Evolutionary conservation across 805 yeast genomes (phyloP).

Genomic region (Candida krabiensis): DNA sequence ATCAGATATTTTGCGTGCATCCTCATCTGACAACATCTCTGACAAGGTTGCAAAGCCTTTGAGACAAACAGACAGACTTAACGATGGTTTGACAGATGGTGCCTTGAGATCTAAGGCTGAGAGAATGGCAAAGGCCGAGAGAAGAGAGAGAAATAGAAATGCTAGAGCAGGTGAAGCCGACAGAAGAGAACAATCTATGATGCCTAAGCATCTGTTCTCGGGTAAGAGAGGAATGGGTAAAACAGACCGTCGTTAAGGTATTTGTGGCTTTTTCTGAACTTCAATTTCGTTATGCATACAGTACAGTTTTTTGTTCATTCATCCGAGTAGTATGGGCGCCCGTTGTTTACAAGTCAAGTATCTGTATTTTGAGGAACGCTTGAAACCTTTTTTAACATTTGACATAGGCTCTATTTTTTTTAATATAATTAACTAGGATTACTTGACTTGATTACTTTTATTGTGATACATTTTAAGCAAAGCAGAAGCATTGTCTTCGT

Average conservation of each 20-base stretch:
- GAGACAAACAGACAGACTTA: constrained; percentile 74
- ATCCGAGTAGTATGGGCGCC: no score
- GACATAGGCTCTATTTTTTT: no score
- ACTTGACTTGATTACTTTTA: no score
- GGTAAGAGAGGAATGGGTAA: constrained; percentile 98
- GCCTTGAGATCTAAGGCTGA: constrained; percentile 80
- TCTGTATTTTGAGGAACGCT: no score
- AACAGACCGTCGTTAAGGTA: constrained; percentile 74
- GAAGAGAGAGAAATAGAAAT: constrained; percentile 88
- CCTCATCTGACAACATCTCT: constrained; percentile 30
- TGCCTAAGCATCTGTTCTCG: constrained; percentile 91
- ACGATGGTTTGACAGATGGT: constrained; percentile 84
- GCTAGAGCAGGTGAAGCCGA: constrained; percentile 97
- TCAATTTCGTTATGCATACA: no score
- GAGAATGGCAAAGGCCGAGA: constrained; percentile 81
- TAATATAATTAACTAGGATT: no score
- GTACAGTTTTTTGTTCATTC: no score
- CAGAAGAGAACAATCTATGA: constrained; percentile 78
- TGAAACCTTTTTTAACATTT: no score
- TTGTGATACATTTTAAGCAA: no score
- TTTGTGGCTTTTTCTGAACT: background rate
- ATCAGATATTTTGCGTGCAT: constrained; percentile 68
- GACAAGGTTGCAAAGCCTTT: constrained; percentile 38
- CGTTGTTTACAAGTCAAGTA: no score
- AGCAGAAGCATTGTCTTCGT: no score